Base-by-base conservation (phyloP, 495 filamentous ascomycete genomes). In the Aspergillus incahuasiensis region DNA sequence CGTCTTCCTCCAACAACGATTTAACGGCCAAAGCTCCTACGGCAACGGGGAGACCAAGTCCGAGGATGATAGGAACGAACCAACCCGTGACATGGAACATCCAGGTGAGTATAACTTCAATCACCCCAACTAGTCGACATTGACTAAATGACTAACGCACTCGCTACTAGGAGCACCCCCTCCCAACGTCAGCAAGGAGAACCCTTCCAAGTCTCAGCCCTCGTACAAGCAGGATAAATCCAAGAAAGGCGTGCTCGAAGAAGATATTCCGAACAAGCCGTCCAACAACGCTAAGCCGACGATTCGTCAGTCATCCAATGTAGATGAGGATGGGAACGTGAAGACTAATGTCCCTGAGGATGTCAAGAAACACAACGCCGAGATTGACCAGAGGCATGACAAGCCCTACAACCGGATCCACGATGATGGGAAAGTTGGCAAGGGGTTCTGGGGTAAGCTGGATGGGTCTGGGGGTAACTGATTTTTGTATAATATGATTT, bases 281-380 rank as follows among this genome's bases (percentile, higher is more conserved):
- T 74, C 71, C 20, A 75, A 75, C 57, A 67, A 71, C 0, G 71
- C 74, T 5, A 55, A 57, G 3, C 71, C 74, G 3, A 74, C 71
- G 15, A 66, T 77, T 8, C 58, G 50, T 3, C 62, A 69, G 39
- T 70, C 71, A 0, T 64, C 64, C 4, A 64, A 72, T 28, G 53
- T 68, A 2, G 71, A 77, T 47, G 20, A 46, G 6, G 53, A 69
- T 5, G 74, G 74, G 0, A 63, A 68, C 5, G 20, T 45, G 12
- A 55, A 59, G 8, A 41, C 64, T 0, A 63, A 73, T 63, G 45
- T 72, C 5, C 72, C 73, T 1, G 57, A 67, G 34, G 74, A 75
- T 52, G 74, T 75, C 47, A 72, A 68, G 47, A 42, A 57, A 34
- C 74, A 75, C 55, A 77, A 75, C 38, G 55, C 57, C 39, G 74